Conservation (phyloP, 2,329 filamentous ascomycete genomes). For the Tothia fuscella region DNA sequence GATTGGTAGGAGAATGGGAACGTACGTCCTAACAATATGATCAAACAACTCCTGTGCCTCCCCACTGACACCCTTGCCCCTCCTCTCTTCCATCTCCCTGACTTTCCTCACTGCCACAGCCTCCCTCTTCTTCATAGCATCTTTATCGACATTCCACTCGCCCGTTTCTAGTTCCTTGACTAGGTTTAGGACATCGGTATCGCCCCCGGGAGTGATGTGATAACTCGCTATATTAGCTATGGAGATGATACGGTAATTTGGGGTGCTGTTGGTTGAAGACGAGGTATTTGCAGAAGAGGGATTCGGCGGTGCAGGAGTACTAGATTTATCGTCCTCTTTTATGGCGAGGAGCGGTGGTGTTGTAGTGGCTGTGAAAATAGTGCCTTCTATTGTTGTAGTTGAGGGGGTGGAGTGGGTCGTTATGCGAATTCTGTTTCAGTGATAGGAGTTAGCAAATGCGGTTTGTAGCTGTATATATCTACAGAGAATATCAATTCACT, state of each 20-base stretch:
- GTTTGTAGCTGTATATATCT: too few species aligned
- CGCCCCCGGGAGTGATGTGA: constrained; percentile 25
- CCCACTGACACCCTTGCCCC: constrained; percentile 47
- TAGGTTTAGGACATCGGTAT: constrained; percentile 19
- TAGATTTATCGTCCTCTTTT: constrained; percentile 41
- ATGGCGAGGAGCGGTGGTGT: constrained; percentile 50
- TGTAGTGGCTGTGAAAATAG: constrained; percentile 49
- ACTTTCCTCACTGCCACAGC: constrained; percentile 42
- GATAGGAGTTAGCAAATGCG: too few species aligned
- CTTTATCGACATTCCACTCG: constrained; percentile 43
- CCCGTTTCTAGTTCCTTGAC: constrained; percentile 22
- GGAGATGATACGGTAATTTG: constrained; percentile 45
- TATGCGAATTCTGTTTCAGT: constrained; percentile 29
- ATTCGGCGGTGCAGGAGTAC: constrained; percentile 27
- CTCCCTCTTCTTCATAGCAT: constrained; percentile 42
- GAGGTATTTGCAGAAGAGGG: constrained; percentile 21
- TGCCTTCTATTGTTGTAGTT: constrained; percentile 44
- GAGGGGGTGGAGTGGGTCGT: constrained; percentile 42
- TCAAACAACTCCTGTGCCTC: constrained; percentile 55
- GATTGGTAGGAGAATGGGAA: too few species aligned
- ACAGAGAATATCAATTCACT: too few species aligned
- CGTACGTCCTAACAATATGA: constrained; percentile 44
- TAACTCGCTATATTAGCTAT: constrained; percentile 42
- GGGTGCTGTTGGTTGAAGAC: constrained; percentile 30
- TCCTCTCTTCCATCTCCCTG: constrained; percentile 44